Evolutionary conservation across 805 yeast species (phyloP).

Genomic region (Naumovozyma baii): DNA sequence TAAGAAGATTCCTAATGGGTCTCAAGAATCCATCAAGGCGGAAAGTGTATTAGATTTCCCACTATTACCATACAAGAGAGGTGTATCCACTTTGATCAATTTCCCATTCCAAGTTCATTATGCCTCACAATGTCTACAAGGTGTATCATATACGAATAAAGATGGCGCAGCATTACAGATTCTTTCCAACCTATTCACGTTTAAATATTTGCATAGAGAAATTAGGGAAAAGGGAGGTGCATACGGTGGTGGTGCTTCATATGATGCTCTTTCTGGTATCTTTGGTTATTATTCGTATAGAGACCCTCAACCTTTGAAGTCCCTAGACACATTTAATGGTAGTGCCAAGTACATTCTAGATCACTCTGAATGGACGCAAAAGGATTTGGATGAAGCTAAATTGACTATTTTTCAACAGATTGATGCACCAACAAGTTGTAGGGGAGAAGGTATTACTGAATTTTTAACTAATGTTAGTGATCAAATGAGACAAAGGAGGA

Average conservation of each 20-base stretch:
- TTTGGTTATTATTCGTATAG: slow-evolving; percentile 83
- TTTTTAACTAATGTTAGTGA: slow-evolving; percentile 67
- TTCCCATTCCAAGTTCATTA: slow-evolving; percentile 87
- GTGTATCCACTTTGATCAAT: slow-evolving; percentile 41
- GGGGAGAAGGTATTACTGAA: slow-evolving; percentile 60
- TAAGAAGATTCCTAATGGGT: neutral
- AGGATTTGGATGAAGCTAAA: slow-evolving; percentile 81
- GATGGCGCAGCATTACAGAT: slow-evolving; percentile 86
- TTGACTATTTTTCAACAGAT: slow-evolving; percentile 81
- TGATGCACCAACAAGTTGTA: slow-evolving; percentile 81
- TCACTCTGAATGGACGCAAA: slow-evolving; percentile 41
- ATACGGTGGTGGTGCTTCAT: slow-evolving; percentile 90
- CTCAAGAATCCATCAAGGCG: neutral
- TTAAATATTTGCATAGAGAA: slow-evolving; percentile 76
- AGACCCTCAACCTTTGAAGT: slow-evolving; percentile 77
- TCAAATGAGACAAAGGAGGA: slow-evolving; percentile 69
- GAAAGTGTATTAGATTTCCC: neutral
- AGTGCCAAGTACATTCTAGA: slow-evolving; percentile 42
- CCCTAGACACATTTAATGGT: slow-evolving; percentile 49
- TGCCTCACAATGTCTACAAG: slow-evolving; percentile 50
- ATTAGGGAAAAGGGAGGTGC: slow-evolving; percentile 96
- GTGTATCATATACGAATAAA: slow-evolving; percentile 53
- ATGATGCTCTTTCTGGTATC: slow-evolving; percentile 70
- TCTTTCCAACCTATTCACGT: slow-evolving; percentile 68
- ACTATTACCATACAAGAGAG: neutral